Conservation (phyloP, 257 asterid genomes). For the Parsonsia alboflavescens region DNA sequence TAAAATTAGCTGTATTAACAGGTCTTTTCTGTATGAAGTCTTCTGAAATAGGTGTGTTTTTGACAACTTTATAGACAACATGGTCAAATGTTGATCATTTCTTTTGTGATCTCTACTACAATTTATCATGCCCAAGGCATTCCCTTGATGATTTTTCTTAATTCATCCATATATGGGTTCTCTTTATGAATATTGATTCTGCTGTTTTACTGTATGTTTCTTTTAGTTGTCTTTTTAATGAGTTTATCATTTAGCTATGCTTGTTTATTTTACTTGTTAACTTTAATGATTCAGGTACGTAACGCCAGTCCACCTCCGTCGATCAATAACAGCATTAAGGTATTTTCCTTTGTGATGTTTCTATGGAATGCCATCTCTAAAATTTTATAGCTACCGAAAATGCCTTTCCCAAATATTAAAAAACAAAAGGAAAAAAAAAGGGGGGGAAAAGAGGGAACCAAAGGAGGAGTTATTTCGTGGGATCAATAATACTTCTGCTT, state of each 20-base stretch:
- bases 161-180: neutral
- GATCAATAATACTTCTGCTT: neutral
- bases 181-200: neutral
- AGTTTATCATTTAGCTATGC: conserved; percentile 7
- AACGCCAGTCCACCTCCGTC: conserved; percentile 70
- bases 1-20: neutral
- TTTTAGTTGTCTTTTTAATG: neutral
- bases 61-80: neutral
- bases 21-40: neutral
- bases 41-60: neutral
- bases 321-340: conserved; percentile 96
- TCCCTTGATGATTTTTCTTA: neutral
- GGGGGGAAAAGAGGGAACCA: neutral
- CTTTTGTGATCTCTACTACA: neutral
- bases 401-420: neutral
- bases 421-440: neutral
- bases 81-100: neutral
- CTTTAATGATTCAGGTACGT: conserved; percentile 58
- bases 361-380: neutral
- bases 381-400: neutral
- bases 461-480: neutral
- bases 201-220: neutral
- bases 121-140: neutral
- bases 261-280: conserved; percentile 12
- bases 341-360: conserved; percentile 14